Conservation (phyloP, 2,329 filamentous ascomycete species). For the Arachnomyces sp. region DNA sequence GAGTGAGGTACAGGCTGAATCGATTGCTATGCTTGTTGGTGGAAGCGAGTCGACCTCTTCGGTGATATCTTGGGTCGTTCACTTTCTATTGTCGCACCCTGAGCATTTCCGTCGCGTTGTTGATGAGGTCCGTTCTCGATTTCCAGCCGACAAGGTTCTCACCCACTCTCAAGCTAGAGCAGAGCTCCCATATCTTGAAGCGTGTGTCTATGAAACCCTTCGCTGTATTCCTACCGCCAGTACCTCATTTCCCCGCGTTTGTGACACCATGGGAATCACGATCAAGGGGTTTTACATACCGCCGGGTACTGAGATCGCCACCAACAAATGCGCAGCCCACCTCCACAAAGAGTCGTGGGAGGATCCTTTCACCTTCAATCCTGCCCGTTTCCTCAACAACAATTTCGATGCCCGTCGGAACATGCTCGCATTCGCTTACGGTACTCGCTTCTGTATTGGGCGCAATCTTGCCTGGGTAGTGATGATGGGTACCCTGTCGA, state of each 20-base stretch:
- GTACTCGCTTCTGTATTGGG: slow-evolving; percentile 1
- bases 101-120: neutral
- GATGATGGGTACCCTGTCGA: slow-evolving; percentile 2
- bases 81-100: neutral
- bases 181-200: slow-evolving; percentile 1
- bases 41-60: slow-evolving; percentile 3
- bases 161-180: neutral
- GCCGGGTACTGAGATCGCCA: slow-evolving; percentile 1
- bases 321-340: slow-evolving; percentile 1
- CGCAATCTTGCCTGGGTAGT: slow-evolving; percentile 2
- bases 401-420: neutral
- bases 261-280: no score
- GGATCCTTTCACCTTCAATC: neutral
- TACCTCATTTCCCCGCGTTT: slow-evolving; percentile 1
- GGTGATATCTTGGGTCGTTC: slow-evolving; percentile 1
- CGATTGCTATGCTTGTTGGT: slow-evolving; percentile 1
- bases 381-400: slow-evolving; percentile 1
- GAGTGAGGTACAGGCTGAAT: slow-evolving; percentile 2
- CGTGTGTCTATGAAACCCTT: slow-evolving; percentile 2
- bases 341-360: neutral
- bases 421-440: slow-evolving; percentile 2
- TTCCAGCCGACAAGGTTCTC: neutral
- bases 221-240: neutral
- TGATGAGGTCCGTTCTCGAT: neutral
- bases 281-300: slow-evolving; percentile 1